These are phyloP conservation scores for Cornus controversa DNA, from an alignment of 148 eudicot species.

Conservation along the genomic window DNA sequence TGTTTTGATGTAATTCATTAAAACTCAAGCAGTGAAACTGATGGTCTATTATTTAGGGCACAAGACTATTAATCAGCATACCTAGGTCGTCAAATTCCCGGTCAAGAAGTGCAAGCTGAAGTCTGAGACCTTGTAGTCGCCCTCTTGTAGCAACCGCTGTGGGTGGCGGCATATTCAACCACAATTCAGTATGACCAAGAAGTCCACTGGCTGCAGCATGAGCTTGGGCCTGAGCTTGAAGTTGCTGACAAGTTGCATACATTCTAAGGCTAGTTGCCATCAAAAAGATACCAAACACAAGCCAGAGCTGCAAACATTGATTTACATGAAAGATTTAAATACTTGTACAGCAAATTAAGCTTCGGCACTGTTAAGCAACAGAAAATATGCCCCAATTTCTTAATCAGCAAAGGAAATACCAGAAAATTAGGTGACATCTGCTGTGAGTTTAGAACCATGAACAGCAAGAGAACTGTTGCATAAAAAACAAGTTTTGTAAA, in stretches of 20 bases:
- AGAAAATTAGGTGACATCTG: conserved; percentile 93
- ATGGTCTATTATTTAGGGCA: background rate
- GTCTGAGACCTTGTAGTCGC: conserved; percentile 84
- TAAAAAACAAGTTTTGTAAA: conserved; percentile 12
- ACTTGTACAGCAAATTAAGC: conserved; percentile 2
- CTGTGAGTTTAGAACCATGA: conserved; percentile 84
- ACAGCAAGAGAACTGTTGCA: conserved; percentile 78
- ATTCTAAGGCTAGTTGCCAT: conserved; percentile 90
- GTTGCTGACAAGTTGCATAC: conserved; percentile 98
- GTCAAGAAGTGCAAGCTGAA: conserved; percentile 96
- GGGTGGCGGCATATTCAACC: conserved; percentile 89
- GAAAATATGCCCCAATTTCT: background rate
- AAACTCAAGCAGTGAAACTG: background rate
- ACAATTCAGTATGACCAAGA: conserved; percentile 87
- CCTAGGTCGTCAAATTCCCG: conserved; percentile 95
- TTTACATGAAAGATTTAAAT: conserved; percentile 7
- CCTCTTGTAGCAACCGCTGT: conserved; percentile 90
- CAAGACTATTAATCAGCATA: conserved; percentile 8
- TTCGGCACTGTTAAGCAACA: background rate
- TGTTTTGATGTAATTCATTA: background rate
- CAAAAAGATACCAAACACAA: conserved; percentile 88
- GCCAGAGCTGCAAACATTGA: conserved; percentile 65
- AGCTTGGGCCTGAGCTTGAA: conserved; percentile 97
- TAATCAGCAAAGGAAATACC: conserved; percentile 39
- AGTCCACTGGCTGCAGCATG: conserved; percentile 97